A percentile compares a stretch with the other conserved stretches of the same genome.
phyloP scores from a whole-genome alignment of 108 stramenopile genomes.

The Seminavis robusta region DNA sequence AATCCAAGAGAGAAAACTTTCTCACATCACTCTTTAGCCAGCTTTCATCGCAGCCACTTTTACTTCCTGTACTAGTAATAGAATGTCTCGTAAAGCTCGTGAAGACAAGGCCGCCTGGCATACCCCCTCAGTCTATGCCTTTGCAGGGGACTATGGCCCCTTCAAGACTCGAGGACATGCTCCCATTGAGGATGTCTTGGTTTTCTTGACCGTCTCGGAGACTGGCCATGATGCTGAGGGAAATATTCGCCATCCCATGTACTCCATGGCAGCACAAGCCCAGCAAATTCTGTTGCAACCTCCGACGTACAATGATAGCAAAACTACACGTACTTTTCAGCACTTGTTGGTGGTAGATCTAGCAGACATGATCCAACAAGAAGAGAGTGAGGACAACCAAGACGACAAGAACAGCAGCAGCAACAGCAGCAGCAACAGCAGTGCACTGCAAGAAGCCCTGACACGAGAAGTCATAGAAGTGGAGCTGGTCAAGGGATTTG shows the following conservation, averaged over 20 bases:
- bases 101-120: conserved; percentile 37
- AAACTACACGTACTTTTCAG: conserved; percentile 5
- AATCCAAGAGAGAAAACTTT: too few species aligned
- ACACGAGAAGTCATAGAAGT: conserved; percentile 16
- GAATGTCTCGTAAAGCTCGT: conserved; percentile 52
- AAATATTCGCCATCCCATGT: conserved; percentile 33
- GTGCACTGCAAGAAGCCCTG: conserved; percentile 11
- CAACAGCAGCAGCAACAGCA: too few species aligned
- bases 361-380: conserved; percentile 25
- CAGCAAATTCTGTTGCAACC: conserved; percentile 24
- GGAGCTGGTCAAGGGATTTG: conserved; percentile 33
- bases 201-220: conserved; percentile 7
- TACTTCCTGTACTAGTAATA: too few species aligned
- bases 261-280: conserved; percentile 14
- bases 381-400: too few species aligned
- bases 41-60: too few species aligned
- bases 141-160: conserved; percentile 37
- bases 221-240: background rate
- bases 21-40: too few species aligned
- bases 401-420: too few species aligned
- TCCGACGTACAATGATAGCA: too few species aligned
- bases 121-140: conserved; percentile 22
- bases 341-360: conserved; percentile 36
- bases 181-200: conserved; percentile 21
- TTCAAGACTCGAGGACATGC: conserved; percentile 16